Conservation (phyloP, 176 grass and related monocot species). For the Melocanna baccifera region DNA sequence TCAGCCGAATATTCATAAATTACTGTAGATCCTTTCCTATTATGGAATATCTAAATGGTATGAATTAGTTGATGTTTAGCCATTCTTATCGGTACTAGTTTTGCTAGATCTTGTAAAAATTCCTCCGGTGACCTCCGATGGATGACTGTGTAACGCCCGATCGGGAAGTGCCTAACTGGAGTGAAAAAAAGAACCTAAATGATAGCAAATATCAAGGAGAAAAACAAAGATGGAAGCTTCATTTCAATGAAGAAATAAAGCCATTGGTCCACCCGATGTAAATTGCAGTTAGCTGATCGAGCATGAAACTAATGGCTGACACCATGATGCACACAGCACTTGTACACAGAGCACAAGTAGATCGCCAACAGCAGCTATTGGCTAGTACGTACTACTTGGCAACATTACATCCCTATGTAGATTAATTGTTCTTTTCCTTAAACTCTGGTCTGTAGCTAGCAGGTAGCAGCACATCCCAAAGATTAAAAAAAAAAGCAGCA, state of each 20-base stretch:
- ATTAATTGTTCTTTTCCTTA: background rate
- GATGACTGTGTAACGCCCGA: too few relatives aligned
- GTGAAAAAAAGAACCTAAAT: background rate
- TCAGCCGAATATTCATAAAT: too few relatives aligned
- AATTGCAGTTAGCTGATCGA: background rate
- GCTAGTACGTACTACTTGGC: background rate
- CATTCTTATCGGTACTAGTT: too few relatives aligned
- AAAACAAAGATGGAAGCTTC: background rate
- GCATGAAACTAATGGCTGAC: background rate
- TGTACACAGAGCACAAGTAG: background rate
- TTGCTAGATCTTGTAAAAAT: too few relatives aligned
- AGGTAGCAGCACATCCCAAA: background rate
- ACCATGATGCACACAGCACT: background rate
- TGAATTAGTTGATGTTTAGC: too few relatives aligned
- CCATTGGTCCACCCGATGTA: background rate
- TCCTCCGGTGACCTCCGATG: too few relatives aligned
- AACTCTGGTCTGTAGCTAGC: background rate
- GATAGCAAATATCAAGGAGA: background rate
- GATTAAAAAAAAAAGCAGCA: background rate
- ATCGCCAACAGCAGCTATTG: background rate
- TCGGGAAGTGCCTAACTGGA: too few relatives aligned
- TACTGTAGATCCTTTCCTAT: too few relatives aligned
- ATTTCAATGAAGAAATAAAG: background rate
- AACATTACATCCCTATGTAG: background rate
- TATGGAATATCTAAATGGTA: too few relatives aligned